These are phyloP conservation scores for Nicotiana rustica DNA, from an alignment of 305 asterid species.

Conservation along the genomic window DNA sequence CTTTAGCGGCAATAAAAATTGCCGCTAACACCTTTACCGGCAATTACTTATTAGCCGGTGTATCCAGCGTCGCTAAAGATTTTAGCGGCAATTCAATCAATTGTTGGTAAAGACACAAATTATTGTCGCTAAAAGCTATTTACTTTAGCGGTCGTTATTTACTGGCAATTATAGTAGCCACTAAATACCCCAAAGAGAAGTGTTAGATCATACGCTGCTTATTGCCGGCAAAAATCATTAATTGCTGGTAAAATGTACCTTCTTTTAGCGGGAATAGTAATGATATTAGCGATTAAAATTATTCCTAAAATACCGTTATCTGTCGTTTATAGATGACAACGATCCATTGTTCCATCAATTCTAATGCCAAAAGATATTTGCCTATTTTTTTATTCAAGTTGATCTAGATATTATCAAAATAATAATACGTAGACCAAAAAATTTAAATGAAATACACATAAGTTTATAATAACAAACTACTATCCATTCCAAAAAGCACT, in stretches of 20 bases:
- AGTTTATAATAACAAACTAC: neutral
- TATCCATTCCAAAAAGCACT: neutral
- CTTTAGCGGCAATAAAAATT: neutral
- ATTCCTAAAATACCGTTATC: neutral
- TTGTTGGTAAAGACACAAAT: neutral
- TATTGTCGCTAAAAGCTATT: neutral
- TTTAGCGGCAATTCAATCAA: neutral
- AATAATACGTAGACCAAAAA: too few relatives aligned
- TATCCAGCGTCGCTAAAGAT: neutral
- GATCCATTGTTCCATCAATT: neutral
- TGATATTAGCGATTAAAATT: neutral
- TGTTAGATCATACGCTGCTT: neutral
- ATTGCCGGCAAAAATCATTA: too few relatives aligned
- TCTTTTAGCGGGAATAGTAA: neutral
- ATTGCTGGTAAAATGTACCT: neutral
- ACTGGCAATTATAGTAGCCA: neutral
- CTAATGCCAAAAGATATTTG: too few relatives aligned
- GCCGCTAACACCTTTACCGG: neutral
- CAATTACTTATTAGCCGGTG: neutral
- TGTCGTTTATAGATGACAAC: neutral
- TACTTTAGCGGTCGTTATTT: neutral
- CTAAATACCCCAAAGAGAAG: neutral
- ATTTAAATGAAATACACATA: too few relatives aligned
- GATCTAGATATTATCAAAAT: neutral
- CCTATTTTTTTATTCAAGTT: neutral